Base-by-base conservation (phyloP, 257 asterid species). In the Solanum etuberosum region DNA sequence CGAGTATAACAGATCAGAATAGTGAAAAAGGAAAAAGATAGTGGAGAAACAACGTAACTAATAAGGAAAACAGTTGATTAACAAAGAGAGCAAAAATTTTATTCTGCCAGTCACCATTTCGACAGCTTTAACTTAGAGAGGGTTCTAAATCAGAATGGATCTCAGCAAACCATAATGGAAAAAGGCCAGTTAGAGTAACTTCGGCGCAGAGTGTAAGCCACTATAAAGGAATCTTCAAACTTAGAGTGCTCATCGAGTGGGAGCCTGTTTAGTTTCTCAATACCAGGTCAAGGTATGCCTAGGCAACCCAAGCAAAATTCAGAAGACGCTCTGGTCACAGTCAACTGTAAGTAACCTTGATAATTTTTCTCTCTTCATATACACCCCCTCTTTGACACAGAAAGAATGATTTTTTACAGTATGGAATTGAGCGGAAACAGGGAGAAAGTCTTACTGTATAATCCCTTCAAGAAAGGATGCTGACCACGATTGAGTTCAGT, bases 381-480 rank as follows among this genome's bases (percentile, higher is more conserved):
- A 13, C 85, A 48, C 1, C 29, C 0, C 4, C 27, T 42, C 67
- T 29, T 23, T 0, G 67, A 48, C 42, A 80, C 29, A 80, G 57
- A 40, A 5, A 23, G 21, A 38, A 80, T 16, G 1, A 3, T 9
- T 16, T 11, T 46, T 46, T 46, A 0, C 67, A 65, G 80, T 32
- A 35, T 11, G 82, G 51, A 43, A 29, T 38, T 59, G 38, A 80
- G 38, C 40, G 37, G 85, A 76, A 87, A 70, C 73, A 34, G 71
- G 87, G 86, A 85, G 70, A 84, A 78, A 71, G 48, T 67, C 95
- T 91, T 88, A 95, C 95, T 87, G 88, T 95, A 96, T 76, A 95
- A 88, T 86, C 99, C 99, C 92, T 95, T 94, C 87, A 96, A 89
- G 88, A 91, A 87, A 2, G 98, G 99, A 92, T 95, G 99, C 42